Conservation (phyloP, 441 rosid species). For the Brassica balearica region DNA sequence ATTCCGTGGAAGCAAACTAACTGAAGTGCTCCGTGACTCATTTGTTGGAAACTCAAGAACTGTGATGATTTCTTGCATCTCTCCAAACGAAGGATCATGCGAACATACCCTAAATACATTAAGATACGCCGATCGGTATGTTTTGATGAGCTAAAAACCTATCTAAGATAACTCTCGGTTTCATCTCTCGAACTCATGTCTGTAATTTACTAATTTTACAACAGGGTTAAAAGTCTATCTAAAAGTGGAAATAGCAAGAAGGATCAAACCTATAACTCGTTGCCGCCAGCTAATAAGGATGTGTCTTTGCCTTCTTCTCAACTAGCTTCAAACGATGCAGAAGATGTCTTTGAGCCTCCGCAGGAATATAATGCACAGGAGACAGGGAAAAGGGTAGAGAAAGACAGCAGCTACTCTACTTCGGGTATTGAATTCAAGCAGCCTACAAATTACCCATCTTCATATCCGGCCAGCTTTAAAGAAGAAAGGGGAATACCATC, state of each 20-base stretch:
- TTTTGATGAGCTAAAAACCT: slow-evolving; percentile 20
- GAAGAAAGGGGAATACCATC: slow-evolving; percentile 66
- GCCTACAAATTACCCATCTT: slow-evolving; percentile 52
- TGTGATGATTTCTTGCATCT: slow-evolving; percentile 98
- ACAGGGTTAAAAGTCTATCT: slow-evolving; percentile 98
- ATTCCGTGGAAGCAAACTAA: slow-evolving; percentile 97
- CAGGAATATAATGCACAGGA: slow-evolving; percentile 64
- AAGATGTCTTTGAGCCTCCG: slow-evolving; percentile 62
- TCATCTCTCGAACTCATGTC: slow-evolving; percentile 19
- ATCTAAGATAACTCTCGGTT: not conserved
- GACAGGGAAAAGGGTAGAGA: slow-evolving; percentile 56
- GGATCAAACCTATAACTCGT: slow-evolving; percentile 65
- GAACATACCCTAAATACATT: slow-evolving; percentile 97
- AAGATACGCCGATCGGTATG: slow-evolving; percentile 97
- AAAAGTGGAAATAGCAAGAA: slow-evolving; percentile 85
- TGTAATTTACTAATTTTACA: slow-evolving; percentile 36
- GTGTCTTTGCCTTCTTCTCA: slow-evolving; percentile 52
- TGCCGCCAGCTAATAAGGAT: slow-evolving; percentile 63
- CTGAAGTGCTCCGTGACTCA: slow-evolving; percentile 98
- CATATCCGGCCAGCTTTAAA: slow-evolving; percentile 53
- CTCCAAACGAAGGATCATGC: slow-evolving; percentile 98
- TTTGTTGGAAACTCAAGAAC: slow-evolving; percentile 98
- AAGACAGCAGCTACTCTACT: slow-evolving; percentile 56
- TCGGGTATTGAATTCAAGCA: slow-evolving; percentile 57
- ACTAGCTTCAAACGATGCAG: slow-evolving; percentile 54